Conservation (phyloP, 441 rosid genomes). For the Pelargonium fulgidum region DNA sequence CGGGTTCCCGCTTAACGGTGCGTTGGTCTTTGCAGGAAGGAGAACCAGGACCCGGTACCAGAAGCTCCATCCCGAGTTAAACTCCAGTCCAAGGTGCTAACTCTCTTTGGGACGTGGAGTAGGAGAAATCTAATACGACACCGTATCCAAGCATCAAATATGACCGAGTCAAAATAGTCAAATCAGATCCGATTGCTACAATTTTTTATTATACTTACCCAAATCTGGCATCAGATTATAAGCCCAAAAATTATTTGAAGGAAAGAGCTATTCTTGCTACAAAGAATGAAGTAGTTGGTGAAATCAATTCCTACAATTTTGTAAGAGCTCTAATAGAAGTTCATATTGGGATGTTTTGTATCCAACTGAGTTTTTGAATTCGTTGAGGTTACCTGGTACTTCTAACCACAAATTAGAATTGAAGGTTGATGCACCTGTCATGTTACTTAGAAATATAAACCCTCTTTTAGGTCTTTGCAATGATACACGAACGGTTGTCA, state of each 20-base stretch:
- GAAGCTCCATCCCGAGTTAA: too few relatives aligned
- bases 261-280: constrained; percentile 1
- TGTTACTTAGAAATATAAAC: constrained; percentile 15
- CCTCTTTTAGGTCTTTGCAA: background rate
- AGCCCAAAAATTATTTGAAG: background rate
- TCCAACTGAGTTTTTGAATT: constrained; percentile 7
- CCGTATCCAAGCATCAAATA: too few relatives aligned
- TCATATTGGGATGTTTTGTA: background rate
- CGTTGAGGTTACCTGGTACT: background rate
- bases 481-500: constrained; percentile 8
- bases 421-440: background rate
- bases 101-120: too few relatives aligned
- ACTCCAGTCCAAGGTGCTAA: too few relatives aligned
- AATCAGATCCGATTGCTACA: background rate
- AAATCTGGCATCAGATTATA: background rate
- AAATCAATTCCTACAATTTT: background rate
- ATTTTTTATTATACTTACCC: background rate
- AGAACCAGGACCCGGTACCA: too few relatives aligned
- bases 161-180: too few relatives aligned
- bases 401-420: constrained; percentile 5
- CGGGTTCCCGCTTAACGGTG: too few relatives aligned
- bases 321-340: background rate
- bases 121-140: too few relatives aligned
- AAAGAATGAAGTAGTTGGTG: constrained; percentile 7
- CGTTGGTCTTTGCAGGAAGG: too few relatives aligned